phyloP scores from a whole-genome alignment of 2,329 filamentous ascomycete genomes.

The Aureobasidium leucospermi region DNA sequence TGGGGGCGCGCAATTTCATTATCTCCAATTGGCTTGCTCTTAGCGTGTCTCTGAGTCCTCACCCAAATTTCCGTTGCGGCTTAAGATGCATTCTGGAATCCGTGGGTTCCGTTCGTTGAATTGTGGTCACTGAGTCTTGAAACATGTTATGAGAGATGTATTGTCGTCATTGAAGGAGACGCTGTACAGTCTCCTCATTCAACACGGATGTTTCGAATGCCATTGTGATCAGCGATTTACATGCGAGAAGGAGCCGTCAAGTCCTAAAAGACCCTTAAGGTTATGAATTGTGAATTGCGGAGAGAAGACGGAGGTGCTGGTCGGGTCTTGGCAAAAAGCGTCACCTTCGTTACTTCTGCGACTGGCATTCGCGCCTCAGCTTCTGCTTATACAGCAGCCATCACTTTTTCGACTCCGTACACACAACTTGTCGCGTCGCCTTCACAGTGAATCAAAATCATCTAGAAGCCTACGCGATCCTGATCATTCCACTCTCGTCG shows the following conservation, averaged over 20 bases:
- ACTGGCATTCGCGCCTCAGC: neutral
- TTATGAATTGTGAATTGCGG: neutral
- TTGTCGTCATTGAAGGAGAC: too few species aligned
- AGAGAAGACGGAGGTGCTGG: slow-evolving; percentile 32
- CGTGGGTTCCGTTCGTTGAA: neutral
- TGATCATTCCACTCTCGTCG: neutral
- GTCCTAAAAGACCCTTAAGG: too few species aligned
- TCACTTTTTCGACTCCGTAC: neutral
- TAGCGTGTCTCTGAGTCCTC: neutral
- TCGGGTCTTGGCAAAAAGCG: slow-evolving; percentile 61
- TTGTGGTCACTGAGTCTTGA: neutral
- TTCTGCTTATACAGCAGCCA: slow-evolving; percentile 11
- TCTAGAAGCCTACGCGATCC: neutral
- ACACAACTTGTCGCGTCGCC: neutral
- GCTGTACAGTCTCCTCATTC: too few species aligned
- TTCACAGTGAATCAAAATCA: neutral
- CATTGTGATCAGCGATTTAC: too few species aligned
- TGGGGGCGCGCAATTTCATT: slow-evolving; percentile 2
- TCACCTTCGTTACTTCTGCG: neutral
- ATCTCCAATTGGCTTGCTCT: slow-evolving; percentile 1
- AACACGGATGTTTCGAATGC: too few species aligned
- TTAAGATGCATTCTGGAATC: neutral
- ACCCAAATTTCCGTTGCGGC: slow-evolving; percentile 8
- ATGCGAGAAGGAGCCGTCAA: too few species aligned
- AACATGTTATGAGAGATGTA: too few species aligned